Conservation (phyloP, 768 basidiomycete species). For the Psilocybe cyanescens region DNA sequence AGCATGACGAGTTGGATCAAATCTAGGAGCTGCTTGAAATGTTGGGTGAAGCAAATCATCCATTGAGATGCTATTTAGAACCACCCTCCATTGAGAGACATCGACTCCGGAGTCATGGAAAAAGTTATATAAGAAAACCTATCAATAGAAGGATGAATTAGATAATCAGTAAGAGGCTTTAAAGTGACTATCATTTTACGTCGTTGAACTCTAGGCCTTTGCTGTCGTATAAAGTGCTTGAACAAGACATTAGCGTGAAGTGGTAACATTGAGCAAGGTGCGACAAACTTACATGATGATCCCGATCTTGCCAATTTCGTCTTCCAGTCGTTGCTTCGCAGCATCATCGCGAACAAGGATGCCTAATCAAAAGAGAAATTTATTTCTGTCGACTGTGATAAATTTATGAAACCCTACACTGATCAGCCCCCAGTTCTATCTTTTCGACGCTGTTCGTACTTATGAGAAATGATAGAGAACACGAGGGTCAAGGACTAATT, state of each 20-base stretch:
- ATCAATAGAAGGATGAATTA: not conserved
- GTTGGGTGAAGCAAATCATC: constrained; percentile 17
- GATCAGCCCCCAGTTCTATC: constrained; percentile 66
- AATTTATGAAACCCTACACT: constrained; percentile 47
- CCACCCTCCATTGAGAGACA: constrained; percentile 59
- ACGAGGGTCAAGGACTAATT: not conserved
- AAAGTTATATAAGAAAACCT: constrained; percentile 80
- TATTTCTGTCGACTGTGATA: not conserved
- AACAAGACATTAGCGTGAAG: not conserved
- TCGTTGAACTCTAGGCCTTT: constrained; percentile 74
- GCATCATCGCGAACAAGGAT: constrained; percentile 69
- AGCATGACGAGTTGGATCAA: constrained; percentile 53
- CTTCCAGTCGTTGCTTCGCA: constrained; percentile 48
- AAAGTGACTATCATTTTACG: constrained; percentile 31
- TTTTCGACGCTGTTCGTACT: constrained; percentile 34
- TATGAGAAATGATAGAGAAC: constrained; percentile 25
- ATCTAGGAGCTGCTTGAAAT: constrained; percentile 36
- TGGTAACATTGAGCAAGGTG: not conserved
- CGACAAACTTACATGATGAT: constrained; percentile 52
- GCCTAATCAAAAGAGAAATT: constrained; percentile 39
- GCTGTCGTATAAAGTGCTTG: constrained; percentile 61
- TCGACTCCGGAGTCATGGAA: constrained; percentile 65
- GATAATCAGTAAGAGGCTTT: not conserved
- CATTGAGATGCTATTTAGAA: constrained; percentile 43
- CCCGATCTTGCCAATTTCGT: constrained; percentile 61